These are phyloP conservation scores for Coemansia sp. DNA, from an alignment of 192 early-diverging fungal genomes.

Conservation along the genomic window DNA sequence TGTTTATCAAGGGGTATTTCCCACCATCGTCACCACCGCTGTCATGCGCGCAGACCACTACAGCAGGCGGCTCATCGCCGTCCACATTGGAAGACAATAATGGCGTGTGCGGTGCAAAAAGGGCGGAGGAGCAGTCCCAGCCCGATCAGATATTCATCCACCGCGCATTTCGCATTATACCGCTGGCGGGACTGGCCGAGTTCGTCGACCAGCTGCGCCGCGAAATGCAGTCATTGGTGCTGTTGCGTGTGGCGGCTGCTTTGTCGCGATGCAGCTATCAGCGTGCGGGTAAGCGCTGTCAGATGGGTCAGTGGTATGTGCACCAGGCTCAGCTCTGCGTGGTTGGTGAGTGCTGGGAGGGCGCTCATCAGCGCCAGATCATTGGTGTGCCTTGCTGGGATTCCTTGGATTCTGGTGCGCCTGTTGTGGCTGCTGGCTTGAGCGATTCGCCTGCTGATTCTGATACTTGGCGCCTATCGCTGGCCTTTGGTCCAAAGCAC, in stretches of 20 bases:
- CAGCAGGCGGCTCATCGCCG: no score
- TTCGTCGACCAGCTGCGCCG: constrained; percentile 50
- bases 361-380: constrained; percentile 42
- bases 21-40: constrained; percentile 23
- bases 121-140: no score
- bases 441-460: background rate
- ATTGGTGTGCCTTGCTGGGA: constrained; percentile 46
- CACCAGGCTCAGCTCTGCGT: constrained; percentile 57
- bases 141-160: constrained; percentile 36
- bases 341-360: constrained; percentile 50
- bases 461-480: constrained; percentile 19
- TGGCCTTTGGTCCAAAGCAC: constrained; percentile 55
- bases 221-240: constrained; percentile 44
- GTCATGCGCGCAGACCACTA: no score
- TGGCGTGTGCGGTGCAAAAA: no score
- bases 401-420: no score
- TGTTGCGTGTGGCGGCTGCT: constrained; percentile 44
- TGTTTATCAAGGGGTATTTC: constrained; percentile 44
- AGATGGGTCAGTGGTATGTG: constrained; percentile 53
- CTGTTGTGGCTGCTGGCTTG: background rate
- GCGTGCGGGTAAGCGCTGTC: constrained; percentile 13
- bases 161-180: constrained; percentile 50
- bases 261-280: constrained; percentile 25
- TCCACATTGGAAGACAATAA: no score
- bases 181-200: constrained; percentile 27